These are phyloP conservation scores for Pharus latifolius DNA, from an alignment of 176 grass and related monocot species.

Conservation along the genomic window DNA sequence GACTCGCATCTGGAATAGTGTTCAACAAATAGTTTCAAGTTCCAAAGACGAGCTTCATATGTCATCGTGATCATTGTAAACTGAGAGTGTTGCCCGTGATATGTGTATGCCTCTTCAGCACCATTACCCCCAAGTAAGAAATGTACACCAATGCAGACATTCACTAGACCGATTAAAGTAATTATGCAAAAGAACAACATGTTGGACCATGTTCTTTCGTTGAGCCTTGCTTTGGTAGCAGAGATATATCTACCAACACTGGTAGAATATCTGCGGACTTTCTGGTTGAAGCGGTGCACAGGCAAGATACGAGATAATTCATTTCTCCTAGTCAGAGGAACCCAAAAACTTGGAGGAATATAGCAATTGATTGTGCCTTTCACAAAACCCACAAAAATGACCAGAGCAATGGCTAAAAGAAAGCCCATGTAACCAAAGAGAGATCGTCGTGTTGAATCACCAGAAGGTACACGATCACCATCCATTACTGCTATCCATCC, in stretches of 20 bases:
- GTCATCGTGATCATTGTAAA: slow-evolving; percentile 98
- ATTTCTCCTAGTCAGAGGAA: slow-evolving; percentile 41
- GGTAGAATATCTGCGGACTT: slow-evolving; percentile 50
- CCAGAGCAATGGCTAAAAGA: slow-evolving; percentile 32
- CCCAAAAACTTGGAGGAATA: slow-evolving; percentile 37
- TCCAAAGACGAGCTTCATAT: slow-evolving; percentile 93
- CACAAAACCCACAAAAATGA: slow-evolving; percentile 54
- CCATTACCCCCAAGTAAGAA: slow-evolving; percentile 75
- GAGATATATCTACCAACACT: slow-evolving; percentile 46
- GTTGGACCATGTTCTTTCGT: slow-evolving; percentile 60
- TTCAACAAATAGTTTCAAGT: slow-evolving; percentile 85
- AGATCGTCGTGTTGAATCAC: slow-evolving; percentile 55
- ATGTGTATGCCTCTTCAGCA: slow-evolving; percentile 68
- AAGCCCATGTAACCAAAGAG: slow-evolving; percentile 53
- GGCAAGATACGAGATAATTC: slow-evolving; percentile 32
- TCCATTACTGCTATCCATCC: slow-evolving; percentile 94
- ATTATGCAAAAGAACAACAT: slow-evolving; percentile 59
- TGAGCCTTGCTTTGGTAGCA: slow-evolving; percentile 54
- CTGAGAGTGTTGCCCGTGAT: slow-evolving; percentile 70
- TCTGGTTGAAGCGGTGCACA: slow-evolving; percentile 60
- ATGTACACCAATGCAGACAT: slow-evolving; percentile 74
- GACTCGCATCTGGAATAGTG: slow-evolving; percentile 95
- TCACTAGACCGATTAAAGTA: slow-evolving; percentile 31
- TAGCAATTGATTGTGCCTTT: slow-evolving; percentile 48
- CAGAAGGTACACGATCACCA: slow-evolving; percentile 91